phyloP scores from a whole-genome alignment of 352 stramenopile species.

The Globisporangium cystogenes region DNA sequence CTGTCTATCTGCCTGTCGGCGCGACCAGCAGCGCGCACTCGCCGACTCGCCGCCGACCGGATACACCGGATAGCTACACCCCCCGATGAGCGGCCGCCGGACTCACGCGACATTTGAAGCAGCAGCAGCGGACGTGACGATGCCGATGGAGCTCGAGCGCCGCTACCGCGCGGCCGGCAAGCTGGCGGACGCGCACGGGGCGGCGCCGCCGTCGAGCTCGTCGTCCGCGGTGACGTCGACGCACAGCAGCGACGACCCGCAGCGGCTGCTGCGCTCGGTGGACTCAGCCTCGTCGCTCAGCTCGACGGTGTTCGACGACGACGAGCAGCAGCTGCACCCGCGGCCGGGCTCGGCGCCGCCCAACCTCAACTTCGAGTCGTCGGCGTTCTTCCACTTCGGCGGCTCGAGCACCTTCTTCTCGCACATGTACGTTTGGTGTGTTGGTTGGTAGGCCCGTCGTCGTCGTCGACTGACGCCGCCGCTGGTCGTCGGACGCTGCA shows the following conservation, averaged over 20 bases:
- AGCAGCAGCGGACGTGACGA: background rate
- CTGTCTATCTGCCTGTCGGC: too few relatives aligned
- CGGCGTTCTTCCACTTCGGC: constrained; percentile 40
- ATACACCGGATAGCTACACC: background rate
- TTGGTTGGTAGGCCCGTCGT: too few relatives aligned
- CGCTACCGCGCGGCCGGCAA: background rate
- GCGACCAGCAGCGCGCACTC: background rate
- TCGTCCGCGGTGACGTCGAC: constrained; percentile 5
- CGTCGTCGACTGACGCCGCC: too few relatives aligned
- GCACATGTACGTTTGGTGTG: constrained; percentile 25
- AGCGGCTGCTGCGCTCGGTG: constrained; percentile 12
- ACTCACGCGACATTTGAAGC: background rate
- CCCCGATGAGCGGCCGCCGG: background rate
- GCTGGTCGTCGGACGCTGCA: too few relatives aligned
- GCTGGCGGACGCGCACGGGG: constrained; percentile 1
- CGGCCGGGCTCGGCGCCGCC: constrained; percentile 13
- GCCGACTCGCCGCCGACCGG: background rate
- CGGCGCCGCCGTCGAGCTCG: background rate
- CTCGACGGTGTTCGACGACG: constrained; percentile 22
- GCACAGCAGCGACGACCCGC: constrained; percentile 8
- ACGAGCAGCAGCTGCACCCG: constrained; percentile 11
- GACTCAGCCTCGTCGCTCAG: constrained; percentile 19
- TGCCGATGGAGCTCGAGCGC: constrained; percentile 2
- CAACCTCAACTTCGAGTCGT: constrained; percentile 34
- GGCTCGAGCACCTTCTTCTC: constrained; percentile 40